Base-by-base conservation (phyloP, 805 yeast species). In the Nakazawaea anatomiae region DNA sequence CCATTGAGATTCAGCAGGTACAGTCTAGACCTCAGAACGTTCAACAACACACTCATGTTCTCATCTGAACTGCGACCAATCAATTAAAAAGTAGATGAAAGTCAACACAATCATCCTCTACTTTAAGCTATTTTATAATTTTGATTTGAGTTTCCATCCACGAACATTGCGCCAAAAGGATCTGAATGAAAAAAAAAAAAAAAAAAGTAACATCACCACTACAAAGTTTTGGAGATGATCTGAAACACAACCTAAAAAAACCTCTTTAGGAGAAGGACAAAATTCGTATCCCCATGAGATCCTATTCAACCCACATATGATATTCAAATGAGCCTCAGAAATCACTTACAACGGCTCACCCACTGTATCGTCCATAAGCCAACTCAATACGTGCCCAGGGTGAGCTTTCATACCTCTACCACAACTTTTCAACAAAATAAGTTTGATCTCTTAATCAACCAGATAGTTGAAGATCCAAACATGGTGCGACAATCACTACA, bases 401-500 rank as follows among this genome's bases (percentile, higher is more conserved):
- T n/a, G 40, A 6, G 14, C 8, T 38, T 38, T 7, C 40, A 38
- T 38, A n/a, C 18, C 40, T 11, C 8, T 38, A 10, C 40, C 6
- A 38, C n/a, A 10, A 11, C 14, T 10, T n/a, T 11, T 38, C 38
- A 31, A 14, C 8, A 31, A 32, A 44, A 36, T n/a, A 47, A 42
- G 14, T 47, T 35, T 31, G 36, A 36, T 6, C 14, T 47, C 14
- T 29, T 47, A 8, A 6, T 48, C 29, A 40, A 43, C 10, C 47
- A 47, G 25, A 27, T 47, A 12, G 36, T 42, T 18, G 36, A 6
- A 11, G 51, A 49, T 7, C 52, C 52, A 25, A 9, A 25, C 4
- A 7, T 31, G 31, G 48, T 44, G 30, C 18, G 48, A 28, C 39
- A 38, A 10, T 49, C 52, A 7, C 34, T 49, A 10, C 8, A 14